Conservation (phyloP, 768 basidiomycete species). For the Leccinum fibrillosum region DNA sequence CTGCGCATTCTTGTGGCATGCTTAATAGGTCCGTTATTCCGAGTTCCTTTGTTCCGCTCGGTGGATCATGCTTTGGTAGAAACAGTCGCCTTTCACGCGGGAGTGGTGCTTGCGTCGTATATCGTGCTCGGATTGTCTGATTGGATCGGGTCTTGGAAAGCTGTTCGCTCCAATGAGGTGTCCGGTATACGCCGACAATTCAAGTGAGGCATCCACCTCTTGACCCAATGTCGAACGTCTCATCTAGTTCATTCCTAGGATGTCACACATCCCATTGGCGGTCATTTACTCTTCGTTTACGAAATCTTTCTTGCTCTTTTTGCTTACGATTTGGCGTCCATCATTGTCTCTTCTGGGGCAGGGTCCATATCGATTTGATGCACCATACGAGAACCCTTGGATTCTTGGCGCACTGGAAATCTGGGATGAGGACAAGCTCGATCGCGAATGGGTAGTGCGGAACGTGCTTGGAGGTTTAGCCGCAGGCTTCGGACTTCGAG, state of each 20-base stretch:
- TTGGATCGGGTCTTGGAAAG: conserved; percentile 29
- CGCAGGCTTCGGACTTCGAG: conserved; percentile 80
- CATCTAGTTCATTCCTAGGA: conserved; percentile 35
- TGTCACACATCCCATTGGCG: conserved; percentile 73
- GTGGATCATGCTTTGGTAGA: conserved; percentile 40
- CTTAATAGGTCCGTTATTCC: conserved; percentile 46
- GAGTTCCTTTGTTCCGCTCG: background rate
- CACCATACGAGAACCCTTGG: conserved; percentile 33
- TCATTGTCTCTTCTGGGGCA: conserved; percentile 24
- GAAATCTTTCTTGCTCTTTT: conserved; percentile 79
- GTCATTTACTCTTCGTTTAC: conserved; percentile 82
- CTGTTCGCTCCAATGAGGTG: conserved; percentile 12
- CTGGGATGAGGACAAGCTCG: conserved; percentile 70
- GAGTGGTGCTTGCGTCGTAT: conserved; percentile 58
- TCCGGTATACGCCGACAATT: conserved; percentile 65
- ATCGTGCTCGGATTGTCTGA: conserved; percentile 45
- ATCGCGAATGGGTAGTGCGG: conserved; percentile 81
- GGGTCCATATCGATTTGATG: conserved; percentile 22
- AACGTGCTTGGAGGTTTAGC: conserved; percentile 85
- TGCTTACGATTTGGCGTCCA: conserved; percentile 78
- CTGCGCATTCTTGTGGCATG: conserved; percentile 63
- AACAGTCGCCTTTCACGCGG: conserved; percentile 70
- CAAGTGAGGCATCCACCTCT: conserved; percentile 34
- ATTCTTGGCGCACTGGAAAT: conserved; percentile 45
- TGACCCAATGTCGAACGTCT: background rate